Evolutionary conservation across 805 yeast genomes (phyloP).

Genomic region (Kodamaea hsintzibuensis): DNA sequence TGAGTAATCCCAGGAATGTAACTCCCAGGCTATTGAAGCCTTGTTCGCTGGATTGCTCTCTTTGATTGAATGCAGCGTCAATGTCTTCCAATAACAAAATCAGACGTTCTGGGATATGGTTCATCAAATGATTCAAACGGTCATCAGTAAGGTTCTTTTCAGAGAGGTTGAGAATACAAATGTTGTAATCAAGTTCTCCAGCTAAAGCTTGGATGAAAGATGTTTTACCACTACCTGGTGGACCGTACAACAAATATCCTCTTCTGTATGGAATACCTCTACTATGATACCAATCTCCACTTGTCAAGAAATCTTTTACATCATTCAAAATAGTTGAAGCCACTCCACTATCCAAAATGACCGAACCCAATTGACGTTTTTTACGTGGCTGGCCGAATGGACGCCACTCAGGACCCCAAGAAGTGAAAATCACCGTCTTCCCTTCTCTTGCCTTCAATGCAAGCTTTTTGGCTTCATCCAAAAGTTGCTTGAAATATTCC

Average conservation of each 20-base stretch:
- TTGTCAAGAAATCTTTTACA: slow-evolving; percentile 72
- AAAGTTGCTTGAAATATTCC: slow-evolving; percentile 61
- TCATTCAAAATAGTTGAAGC: slow-evolving; percentile 67
- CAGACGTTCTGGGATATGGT: slow-evolving; percentile 89
- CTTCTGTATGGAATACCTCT: slow-evolving; percentile 98
- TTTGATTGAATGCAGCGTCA: slow-evolving; percentile 90
- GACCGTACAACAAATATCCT: slow-evolving; percentile 92
- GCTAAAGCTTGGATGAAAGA: slow-evolving; percentile 96
- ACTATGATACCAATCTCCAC: slow-evolving; percentile 90
- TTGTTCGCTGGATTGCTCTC: slow-evolving; percentile 72
- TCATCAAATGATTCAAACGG: slow-evolving; percentile 90
- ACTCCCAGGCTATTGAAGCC: slow-evolving; percentile 81
- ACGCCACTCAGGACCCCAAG: slow-evolving; percentile 99
- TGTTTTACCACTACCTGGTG: slow-evolving; percentile 97
- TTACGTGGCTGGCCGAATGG: slow-evolving; percentile 95
- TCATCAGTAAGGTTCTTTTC: slow-evolving; percentile 94
- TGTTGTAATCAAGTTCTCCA: slow-evolving; percentile 93
- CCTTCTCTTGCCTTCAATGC: slow-evolving; percentile 87
- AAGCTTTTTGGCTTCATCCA: slow-evolving; percentile 79
- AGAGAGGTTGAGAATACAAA: slow-evolving; percentile 86
- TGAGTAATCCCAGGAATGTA: slow-evolving; percentile 90
- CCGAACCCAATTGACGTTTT: slow-evolving; percentile 82
- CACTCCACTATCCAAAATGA: slow-evolving; percentile 76
- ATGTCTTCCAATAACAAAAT: slow-evolving; percentile 86
- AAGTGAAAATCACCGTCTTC: slow-evolving; percentile 87